Evolutionary conservation across 345 rosid species (phyloP), one percentile per base, ranked within the genome.

Genomic region (Crucihimalaya himalaica): DNA sequence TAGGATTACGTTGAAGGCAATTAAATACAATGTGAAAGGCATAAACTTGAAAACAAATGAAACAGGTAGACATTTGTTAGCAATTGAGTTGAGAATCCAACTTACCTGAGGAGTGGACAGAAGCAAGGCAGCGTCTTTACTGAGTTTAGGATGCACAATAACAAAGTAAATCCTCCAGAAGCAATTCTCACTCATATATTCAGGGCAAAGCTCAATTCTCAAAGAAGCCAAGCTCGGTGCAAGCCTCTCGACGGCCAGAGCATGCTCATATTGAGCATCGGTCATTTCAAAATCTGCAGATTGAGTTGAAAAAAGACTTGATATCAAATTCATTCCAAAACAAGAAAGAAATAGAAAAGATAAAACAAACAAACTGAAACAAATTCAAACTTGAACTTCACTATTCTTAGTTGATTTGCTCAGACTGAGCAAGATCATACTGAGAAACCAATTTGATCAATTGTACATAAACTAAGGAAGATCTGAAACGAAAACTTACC

Each of bases 131-230:
- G 90, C 91, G 19, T 81, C 70, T 78, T 89, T 87, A 80, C 74
- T 83, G 65, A 95, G 95, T 66, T 88, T 84, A 39, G 99, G 90
- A 82, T 88, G 97, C 81, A 92, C 71, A 54, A 95, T 96, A 15
- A 92, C 89, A 80, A 95, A 95, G 76, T 92, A 95, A 66, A 95
- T 90, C 78, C 86, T 90, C 98, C 98, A 95, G 79, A 92, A 92
- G 86, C 92, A 90, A 73, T 85, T 80, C 69, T 90, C 92, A 31
- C 85, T 92, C 94, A 90, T 89, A 82, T 90, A 89, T 18, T 88
- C 85, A 0, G 99, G 98, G 18, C 97, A 92, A 65, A 95, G 93
- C 54, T 95, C 97, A 78, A 88, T 84, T 79, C 97, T 85, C 51
- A 95, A 81, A 57, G 94, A 96, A 71, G 90, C 85, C 23, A 95